A percentile compares a stretch with the other conserved stretches of the same genome.
Conservation (phyloP, 306 rosid genomes). For the Cucurbita ficifolia region DNA sequence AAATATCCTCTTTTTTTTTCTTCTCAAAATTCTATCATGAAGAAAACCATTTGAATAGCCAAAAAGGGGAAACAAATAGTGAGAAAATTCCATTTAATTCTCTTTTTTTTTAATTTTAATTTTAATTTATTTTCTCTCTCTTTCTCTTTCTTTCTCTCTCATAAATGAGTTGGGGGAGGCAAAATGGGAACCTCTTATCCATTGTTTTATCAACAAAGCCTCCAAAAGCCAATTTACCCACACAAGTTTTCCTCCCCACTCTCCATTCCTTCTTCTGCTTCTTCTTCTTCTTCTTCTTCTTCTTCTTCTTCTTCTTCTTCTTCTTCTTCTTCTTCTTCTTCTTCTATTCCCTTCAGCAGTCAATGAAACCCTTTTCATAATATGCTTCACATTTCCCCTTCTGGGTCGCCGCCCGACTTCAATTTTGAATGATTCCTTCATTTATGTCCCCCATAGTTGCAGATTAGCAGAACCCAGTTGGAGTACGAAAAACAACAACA, state of each 20-base stretch:
- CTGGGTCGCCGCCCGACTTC: not conserved
- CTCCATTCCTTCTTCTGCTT: not conserved
- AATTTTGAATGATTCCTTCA: not conserved
- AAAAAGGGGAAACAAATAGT: no score
- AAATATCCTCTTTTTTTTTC: no score
- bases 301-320: no score
- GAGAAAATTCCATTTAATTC: no score
- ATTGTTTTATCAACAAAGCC: constrained; percentile 8
- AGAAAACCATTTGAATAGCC: not conserved
- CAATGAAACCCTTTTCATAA: not conserved
- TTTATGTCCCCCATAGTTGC: not conserved
- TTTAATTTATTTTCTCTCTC: no score
- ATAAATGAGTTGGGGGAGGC: not conserved
- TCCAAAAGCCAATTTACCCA: constrained; percentile 1
- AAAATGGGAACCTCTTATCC: constrained; percentile 12
- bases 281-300: not conserved
- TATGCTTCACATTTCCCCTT: not conserved
- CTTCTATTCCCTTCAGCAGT: not conserved
- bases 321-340: not conserved
- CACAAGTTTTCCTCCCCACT: constrained; percentile 12
- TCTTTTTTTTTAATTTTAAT: not conserved
- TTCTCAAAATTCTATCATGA: no score
- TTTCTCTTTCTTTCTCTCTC: not conserved
- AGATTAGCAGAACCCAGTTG: not conserved
- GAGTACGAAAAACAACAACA: not conserved